Conservation (phyloP, 176 grass and related monocot species). For the Avena sativa region DNA sequence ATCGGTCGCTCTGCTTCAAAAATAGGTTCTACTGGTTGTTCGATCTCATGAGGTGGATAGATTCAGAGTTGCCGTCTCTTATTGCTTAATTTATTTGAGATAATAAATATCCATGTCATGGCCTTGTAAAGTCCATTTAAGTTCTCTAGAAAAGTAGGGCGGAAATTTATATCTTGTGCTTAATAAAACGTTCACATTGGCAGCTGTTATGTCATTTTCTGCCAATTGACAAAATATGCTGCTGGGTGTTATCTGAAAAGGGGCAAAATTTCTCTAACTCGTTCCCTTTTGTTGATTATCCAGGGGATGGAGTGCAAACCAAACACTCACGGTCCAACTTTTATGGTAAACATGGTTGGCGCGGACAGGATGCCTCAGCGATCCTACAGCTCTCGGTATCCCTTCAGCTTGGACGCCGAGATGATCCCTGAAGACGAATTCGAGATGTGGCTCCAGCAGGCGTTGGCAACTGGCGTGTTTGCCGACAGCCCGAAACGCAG, state of each 20-base stretch:
- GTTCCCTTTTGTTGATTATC: conserved; percentile 30
- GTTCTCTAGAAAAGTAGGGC: background rate
- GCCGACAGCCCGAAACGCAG: conserved; percentile 89
- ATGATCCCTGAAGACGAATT: conserved; percentile 93
- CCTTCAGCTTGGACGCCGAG: conserved; percentile 90
- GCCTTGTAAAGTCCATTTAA: background rate
- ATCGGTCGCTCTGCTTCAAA: background rate
- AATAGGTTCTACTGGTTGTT: background rate
- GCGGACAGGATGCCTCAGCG: conserved; percentile 70
- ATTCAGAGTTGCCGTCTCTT: background rate
- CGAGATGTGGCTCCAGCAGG: conserved; percentile 93
- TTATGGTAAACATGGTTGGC: conserved; percentile 98
- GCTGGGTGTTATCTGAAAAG: background rate
- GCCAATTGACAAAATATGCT: conserved; percentile 4
- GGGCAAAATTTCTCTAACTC: conserved; percentile 1
- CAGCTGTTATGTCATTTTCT: background rate
- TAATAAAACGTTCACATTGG: background rate
- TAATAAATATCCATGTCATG: background rate
- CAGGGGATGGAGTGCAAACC: conserved; percentile 98
- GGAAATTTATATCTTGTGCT: background rate
- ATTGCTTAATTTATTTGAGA: conserved; percentile 12
- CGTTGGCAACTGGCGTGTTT: conserved; percentile 83
- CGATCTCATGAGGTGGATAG: background rate
- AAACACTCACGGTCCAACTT: conserved; percentile 94
- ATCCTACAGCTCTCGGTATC: conserved; percentile 71